Conservation (phyloP, 805 yeast genomes). For the Maudiozyma bulderi region DNA sequence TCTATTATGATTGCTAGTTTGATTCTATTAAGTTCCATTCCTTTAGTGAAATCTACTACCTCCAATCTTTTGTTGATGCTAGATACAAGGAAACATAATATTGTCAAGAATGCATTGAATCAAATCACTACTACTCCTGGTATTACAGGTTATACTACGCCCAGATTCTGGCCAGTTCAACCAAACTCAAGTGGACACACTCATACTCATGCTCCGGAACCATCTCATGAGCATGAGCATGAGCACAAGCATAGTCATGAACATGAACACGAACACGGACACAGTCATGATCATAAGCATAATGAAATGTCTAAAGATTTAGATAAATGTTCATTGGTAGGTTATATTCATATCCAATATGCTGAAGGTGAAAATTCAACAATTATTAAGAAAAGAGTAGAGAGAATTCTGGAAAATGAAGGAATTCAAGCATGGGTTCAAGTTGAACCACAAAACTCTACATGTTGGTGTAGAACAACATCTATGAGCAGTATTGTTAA, state of each 20-base stretch:
- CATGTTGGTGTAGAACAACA: constrained; percentile 56
- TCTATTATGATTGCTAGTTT: constrained; percentile 77
- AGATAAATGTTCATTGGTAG: constrained; percentile 37
- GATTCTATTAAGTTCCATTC: constrained; percentile 74
- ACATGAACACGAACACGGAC: constrained; percentile 6
- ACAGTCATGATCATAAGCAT: constrained; percentile 17
- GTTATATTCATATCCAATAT: constrained; percentile 76
- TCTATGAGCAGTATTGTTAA: constrained; percentile 8
- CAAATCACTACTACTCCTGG: constrained; percentile 68
- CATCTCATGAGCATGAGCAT: constrained; percentile 8
- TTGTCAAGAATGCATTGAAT: constrained; percentile 53
- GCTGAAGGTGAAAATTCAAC: constrained; percentile 54
- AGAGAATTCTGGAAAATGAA: constrained; percentile 39
- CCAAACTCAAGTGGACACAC: constrained; percentile 19
- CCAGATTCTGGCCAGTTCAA: constrained; percentile 77
- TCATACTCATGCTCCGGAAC: constrained; percentile 23
- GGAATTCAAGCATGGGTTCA: constrained; percentile 53
- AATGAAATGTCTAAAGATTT: constrained; percentile 18
- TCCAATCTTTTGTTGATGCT: constrained; percentile 58
- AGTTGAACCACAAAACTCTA: constrained; percentile 52
- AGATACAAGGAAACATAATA: constrained; percentile 47
- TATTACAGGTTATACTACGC: constrained; percentile 74
- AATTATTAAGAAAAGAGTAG: constrained; percentile 51
- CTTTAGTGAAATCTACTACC: constrained; percentile 75
- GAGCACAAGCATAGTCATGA: constrained; percentile 4